Evolutionary conservation across 345 rosid genomes (phyloP), one percentile per base, ranked within the genome.

Genomic region (Gossypium raimondii): DNA sequence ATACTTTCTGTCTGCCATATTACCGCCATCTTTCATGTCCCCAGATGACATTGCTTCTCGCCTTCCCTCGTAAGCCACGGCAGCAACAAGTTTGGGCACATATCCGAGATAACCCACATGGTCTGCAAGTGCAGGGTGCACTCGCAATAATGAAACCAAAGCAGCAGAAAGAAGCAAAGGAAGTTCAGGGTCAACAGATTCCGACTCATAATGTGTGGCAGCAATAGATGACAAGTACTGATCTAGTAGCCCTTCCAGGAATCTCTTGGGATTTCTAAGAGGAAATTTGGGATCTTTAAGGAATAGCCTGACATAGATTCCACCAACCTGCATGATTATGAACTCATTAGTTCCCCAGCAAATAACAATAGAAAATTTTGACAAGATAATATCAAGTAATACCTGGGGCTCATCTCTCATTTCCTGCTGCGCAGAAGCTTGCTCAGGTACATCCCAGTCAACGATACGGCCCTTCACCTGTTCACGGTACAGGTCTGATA

Each of bases 371-470:
- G 7, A 45, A 20, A 62, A 58, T 29, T 47, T 38, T 8, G 55
- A 34, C 3, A 68, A 27, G 50, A 62, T 74, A 18, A 70, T 44
- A 75, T 69, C n/a, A 74, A 47, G 20, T 60, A 57, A 78, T 78
- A 93, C 98, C 96, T 93, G 97, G 10, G 97, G 97, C 76, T 93
- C 99, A 73, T 91, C 94, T 81, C 85, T 90, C 97, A 90, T 87
- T 78, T 88, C 98, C 77, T 84, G 97, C 80, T 88, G 97, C 9
- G 94, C 87, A 79, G 99, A 70, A 80, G 94, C 80, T 84, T 91
- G 99, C 89, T 95, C 99, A 11, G 98, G 97, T 58, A 91, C 97
- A 88, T 95, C 97, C 99, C 98, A 93, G 80, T 95, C 99, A 79
- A 91, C 75, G 60, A 93, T 86, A 72, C 82, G 89, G 22, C 99